Base-by-base conservation (phyloP, 1,284 basidiomycete genomes). In the Schizophyllum commune region DNA sequence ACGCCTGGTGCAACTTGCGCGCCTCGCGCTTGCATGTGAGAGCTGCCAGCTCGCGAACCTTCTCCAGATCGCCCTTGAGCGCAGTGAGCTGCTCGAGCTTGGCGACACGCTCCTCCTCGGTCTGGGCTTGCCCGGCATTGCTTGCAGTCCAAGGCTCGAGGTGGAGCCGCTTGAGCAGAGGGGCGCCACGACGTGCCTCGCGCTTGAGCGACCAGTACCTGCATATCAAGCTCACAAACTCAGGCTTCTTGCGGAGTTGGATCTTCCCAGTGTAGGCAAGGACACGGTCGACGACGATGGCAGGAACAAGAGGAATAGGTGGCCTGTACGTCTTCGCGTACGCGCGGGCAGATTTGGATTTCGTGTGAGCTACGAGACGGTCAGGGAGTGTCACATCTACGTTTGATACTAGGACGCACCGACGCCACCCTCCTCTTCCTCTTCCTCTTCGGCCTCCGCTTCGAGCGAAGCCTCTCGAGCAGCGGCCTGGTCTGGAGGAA, bases 151-250 rank as follows among this genome's bases (percentile, higher is more conserved):
- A 99, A 0, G 96, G 97, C 77, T 99, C 96, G 33, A 99, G 79
- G 75, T 99, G 96, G 59, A 99, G 74, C 57, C 97, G 75, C 74
- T 98, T 99, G 67, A 99, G 76, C 58, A 99, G 73, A 1, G 96
- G 96, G 1, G 97, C 97, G 2, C 97, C 97, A 53, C 96, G 78
- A 63, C 96, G 83, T 0, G 86, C 92, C 72, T 99, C 96, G 5
- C 96, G 79, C 74, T 99, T 98, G 72, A 99, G 73, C 70, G 96
- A 98, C 96, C 96, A 99, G 71, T 98, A 99, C 67, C 88, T 84
- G 67, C 92, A 96, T 39, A 96, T 79, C 68, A 88, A 75, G 58
- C 87, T 83, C 4, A 98, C 75, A 59, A 96, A 91, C 34, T 90
- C 88, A 2, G 76, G 71, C 70, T 92, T 93, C 70, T 93, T 94